Base-by-base conservation (phyloP, 257 asterid genomes). In the Nyctanthes arbortristis region DNA sequence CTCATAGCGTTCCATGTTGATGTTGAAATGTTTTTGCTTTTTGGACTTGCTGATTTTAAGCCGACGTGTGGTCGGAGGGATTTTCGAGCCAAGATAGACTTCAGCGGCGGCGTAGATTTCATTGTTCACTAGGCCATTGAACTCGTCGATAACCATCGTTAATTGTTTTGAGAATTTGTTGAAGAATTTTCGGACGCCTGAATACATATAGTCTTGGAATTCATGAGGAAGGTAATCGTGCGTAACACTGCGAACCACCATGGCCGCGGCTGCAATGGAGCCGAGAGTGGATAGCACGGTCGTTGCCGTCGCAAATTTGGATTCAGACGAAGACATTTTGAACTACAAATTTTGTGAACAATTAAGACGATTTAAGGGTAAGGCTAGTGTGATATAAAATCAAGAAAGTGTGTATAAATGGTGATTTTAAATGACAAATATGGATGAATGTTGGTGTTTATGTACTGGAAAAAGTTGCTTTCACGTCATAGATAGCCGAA, bases 31-130 rank as follows among this genome's bases (percentile, higher is more conserved):
- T 4, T 85, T 82, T 29, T 78, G 88, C 36, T 81, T 84, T 1
- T 74, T 84, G 7, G 78, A 79, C 72, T 80, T 78, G 85, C 90
- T 82, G 77, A 89, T 65, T 61, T 82, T 89, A 62, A 84, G 69
- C 27, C 87, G 80, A 0, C 87, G 78, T 2, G 84, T 73, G 35
- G 47, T 52, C 3, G 91, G 83, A 71, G 81, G 69, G 65, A 77
- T 1, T 63, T 70, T 89, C 20, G 77, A 39, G 67, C 88, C 87
- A 16, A 89, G 69, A 36, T 83, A 83, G 64, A 63, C n/a, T 29
- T 80, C 84, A 5, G 96, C 85, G 0, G 93, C 91, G 11, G 78
- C 88, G 37, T 81, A 87, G 76, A 87, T 70, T 65, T 84, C 80
- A 67, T 89, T 87, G 71, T 3, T 54, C 37, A 13, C 75, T 4